Conservation (phyloP, 805 yeast genomes). For the Saturnispora hagleri region DNA sequence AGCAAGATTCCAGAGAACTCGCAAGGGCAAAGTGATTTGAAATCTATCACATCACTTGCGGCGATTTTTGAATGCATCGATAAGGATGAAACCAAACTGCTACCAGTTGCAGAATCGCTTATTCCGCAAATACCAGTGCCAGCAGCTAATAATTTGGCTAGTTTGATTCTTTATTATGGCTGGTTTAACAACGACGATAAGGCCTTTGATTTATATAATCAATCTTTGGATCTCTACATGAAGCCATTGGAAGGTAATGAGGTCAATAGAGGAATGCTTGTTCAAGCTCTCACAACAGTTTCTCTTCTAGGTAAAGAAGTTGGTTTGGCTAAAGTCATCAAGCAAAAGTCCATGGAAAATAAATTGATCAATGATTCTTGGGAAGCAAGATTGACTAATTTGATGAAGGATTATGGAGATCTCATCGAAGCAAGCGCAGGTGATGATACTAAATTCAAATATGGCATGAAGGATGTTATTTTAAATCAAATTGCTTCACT, state of each 20-base stretch:
- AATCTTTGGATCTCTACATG: slow-evolving; percentile 16
- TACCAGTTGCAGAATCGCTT: slow-evolving; percentile 21
- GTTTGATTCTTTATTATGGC: slow-evolving; percentile 20
- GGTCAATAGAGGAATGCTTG: slow-evolving; percentile 17
- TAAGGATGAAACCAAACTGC: slow-evolving; percentile 9
- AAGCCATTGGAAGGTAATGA: slow-evolving; percentile 14
- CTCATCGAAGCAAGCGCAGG: slow-evolving; percentile 16
- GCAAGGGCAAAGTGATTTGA: slow-evolving; percentile 13
- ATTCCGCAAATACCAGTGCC: slow-evolving; percentile 22
- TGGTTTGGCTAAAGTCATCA: slow-evolving; percentile 26
- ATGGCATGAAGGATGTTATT: slow-evolving; percentile 12
- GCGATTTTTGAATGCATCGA: slow-evolving; percentile 19
- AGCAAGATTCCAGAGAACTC: slow-evolving; percentile 20
- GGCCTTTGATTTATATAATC: slow-evolving; percentile 27
- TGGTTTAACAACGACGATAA: slow-evolving; percentile 24
- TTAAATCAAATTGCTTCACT: slow-evolving; percentile 13
- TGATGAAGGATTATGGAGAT: slow-evolving; percentile 27
- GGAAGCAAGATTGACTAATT: slow-evolving; percentile 18
- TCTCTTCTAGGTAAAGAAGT: slow-evolving; percentile 21
- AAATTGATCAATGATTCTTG: slow-evolving; percentile 17
- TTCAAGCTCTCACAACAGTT: slow-evolving; percentile 22
- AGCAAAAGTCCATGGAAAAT: slow-evolving; percentile 22
- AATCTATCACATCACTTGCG: slow-evolving; percentile 18
- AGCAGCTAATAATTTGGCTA: slow-evolving; percentile 20
- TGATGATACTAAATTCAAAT: slow-evolving; percentile 13